These are phyloP conservation scores for Teunomyces atbi DNA, from an alignment of 805 yeast genomes.

Conservation along the genomic window DNA sequence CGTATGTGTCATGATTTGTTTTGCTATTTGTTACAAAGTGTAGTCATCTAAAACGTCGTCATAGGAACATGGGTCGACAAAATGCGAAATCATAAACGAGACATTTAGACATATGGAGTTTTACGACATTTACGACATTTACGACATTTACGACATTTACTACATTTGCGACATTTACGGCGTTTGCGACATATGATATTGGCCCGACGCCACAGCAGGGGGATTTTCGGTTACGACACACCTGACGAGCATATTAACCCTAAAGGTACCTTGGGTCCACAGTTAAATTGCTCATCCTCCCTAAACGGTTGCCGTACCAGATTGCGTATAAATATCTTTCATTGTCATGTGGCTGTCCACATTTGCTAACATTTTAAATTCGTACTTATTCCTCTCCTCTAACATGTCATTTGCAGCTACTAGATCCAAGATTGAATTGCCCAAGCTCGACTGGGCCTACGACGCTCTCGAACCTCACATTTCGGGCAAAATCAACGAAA, in stretches of 20 bases:
- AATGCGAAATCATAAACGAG: no score
- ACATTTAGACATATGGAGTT: no score
- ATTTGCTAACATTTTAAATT: background rate
- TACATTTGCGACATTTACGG: background rate
- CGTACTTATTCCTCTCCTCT: background rate
- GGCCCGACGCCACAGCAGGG: background rate
- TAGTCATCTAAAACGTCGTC: background rate
- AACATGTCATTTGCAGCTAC: background rate
- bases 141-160: background rate
- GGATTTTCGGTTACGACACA: background rate
- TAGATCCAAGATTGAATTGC: conserved; percentile 20
- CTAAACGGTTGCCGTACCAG: background rate
- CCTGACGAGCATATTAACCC: background rate
- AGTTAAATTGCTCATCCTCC: background rate
- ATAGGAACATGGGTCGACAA: no score
- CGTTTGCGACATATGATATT: background rate
- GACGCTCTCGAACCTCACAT: conserved; percentile 50
- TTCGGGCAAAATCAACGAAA: conserved; percentile 44
- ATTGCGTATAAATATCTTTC: background rate
- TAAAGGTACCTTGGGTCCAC: background rate
- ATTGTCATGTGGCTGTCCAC: background rate
- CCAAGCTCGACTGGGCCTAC: conserved; percentile 47
- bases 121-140: no score
- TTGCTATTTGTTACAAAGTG: background rate
- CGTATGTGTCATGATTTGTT: background rate